phyloP scores from a whole-genome alignment of 306 rosid species.

The Fragaria iinumae region DNA sequence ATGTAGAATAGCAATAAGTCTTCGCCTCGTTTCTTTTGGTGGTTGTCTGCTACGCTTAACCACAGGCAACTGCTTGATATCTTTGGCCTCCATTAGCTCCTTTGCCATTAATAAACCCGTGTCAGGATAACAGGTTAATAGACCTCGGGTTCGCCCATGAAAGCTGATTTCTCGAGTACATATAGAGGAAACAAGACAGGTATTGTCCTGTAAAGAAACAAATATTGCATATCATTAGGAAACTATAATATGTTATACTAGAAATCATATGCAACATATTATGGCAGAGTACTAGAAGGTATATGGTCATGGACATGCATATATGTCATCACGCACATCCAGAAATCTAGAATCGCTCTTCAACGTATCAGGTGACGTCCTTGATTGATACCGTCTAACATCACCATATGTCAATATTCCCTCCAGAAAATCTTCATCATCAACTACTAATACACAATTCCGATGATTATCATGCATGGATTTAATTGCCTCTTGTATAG shows the following conservation, averaged over 20 bases:
- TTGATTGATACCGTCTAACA: slow-evolving; percentile 63
- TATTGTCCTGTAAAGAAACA: slow-evolving; percentile 49
- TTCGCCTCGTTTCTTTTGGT: slow-evolving; percentile 54
- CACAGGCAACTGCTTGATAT: slow-evolving; percentile 85
- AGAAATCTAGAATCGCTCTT: slow-evolving; percentile 42
- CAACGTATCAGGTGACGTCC: slow-evolving; percentile 45
- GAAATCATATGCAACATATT: neutral
- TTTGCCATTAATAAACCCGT: slow-evolving; percentile 74
- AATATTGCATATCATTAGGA: slow-evolving; percentile 18
- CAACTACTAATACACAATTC: slow-evolving; percentile 72
- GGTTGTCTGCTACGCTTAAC: slow-evolving; percentile 59
- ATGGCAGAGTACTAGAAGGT: neutral
- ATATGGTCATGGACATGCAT: neutral
- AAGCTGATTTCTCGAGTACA: slow-evolving; percentile 85
- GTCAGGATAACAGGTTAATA: slow-evolving; percentile 81
- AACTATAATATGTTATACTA: neutral
- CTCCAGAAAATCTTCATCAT: slow-evolving; percentile 71
- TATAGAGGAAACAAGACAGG: slow-evolving; percentile 69
- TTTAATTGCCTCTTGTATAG: slow-evolving; percentile 69
- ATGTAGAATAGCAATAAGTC: slow-evolving; percentile 76
- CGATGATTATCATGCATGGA: slow-evolving; percentile 62
- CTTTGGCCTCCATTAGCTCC: slow-evolving; percentile 98
- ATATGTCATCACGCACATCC: slow-evolving; percentile 52
- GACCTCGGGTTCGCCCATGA: slow-evolving; percentile 75
- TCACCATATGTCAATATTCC: slow-evolving; percentile 91